These are phyloP conservation scores for Monosporascus sp. DNA, from an alignment of 2,329 filamentous ascomycete genomes.

Conservation along the genomic window DNA sequence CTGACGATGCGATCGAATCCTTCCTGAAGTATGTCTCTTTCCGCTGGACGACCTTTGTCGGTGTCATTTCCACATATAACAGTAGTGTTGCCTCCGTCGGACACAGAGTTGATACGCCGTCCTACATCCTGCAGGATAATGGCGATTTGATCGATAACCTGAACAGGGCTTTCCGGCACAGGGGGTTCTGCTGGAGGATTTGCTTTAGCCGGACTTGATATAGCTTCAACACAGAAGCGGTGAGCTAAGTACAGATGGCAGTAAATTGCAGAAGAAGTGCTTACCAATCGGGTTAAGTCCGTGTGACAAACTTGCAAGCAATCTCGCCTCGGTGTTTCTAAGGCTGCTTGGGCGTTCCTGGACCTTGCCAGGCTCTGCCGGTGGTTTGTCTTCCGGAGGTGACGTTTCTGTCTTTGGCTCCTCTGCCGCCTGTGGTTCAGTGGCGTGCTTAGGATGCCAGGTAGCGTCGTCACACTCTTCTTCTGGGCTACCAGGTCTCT, in stretches of 20 bases:
- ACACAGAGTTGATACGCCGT: neutral
- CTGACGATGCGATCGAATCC: neutral
- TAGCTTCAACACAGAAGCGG: neutral
- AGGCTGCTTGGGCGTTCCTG: neutral
- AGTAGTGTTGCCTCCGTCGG: neutral
- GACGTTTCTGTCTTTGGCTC: neutral
- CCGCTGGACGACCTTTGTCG: neutral
- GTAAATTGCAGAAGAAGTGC: neutral
- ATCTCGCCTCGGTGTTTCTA: neutral
- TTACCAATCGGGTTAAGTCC: neutral
- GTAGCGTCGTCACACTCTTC: conserved; percentile 10
- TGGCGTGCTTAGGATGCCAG: neutral
- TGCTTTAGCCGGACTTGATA: neutral
- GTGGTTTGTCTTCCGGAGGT: neutral
- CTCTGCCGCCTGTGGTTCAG: neutral
- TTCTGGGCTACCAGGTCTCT: conserved; percentile 13
- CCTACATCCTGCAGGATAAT: neutral
- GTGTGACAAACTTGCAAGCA: too few species aligned
- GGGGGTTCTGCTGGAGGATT: neutral
- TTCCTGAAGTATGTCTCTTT: neutral
- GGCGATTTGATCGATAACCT: neutral
- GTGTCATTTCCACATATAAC: neutral
- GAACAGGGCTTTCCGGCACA: neutral
- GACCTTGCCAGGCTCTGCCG: neutral
- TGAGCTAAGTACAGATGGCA: neutral